Base-by-base conservation (phyloP, 345 rosid species). In the Melastoma malabathricum region DNA sequence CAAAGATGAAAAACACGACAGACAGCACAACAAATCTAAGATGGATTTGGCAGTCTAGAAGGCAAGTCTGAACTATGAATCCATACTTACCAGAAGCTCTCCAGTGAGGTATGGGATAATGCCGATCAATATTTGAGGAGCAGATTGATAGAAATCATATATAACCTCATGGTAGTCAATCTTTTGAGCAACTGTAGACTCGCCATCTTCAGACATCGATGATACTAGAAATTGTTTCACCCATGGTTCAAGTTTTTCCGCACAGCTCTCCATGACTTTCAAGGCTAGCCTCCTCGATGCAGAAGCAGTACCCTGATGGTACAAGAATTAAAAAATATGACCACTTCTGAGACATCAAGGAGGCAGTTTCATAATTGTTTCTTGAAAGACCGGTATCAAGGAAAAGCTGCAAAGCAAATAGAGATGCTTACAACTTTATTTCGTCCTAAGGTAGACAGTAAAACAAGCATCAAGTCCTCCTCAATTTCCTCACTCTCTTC, bases 401-500 rank as follows among this genome's bases (percentile, higher is more conserved):
- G n/a, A 45, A 20, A 47, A 48, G 25, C 18, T 48, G 56, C 25
- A 34, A 51, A 19, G 47, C 41, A 50, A 39, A 25, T 10, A 58
- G 48, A 50, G 17, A 19, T 15, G 20, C 54, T 78, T 65, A 87
- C 98, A 63, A 60, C 77, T 77, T 60, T 76, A 56, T 76, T 79
- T 34, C 81, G 83, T 51, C 96, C 96, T 61, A 92, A 66, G 52
- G 60, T 75, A 53, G 95, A 82, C 62, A 92, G 72, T 70, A 86
- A 41, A 58, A 76, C 66, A 47, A 75, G 72, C 65, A 92, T 58
- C 43, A 84, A 83, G 71, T 87, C 86, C 64, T 92, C 98, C 43
- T 47, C 68, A 58, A 87, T 70, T 60, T 87, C 96, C 72, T 92
- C 98, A 62, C 93, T 92, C 65, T 92, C 95, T 75, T 92, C 89